phyloP scores from a whole-genome alignment of 805 yeast species.

The Ogataea pini region DNA sequence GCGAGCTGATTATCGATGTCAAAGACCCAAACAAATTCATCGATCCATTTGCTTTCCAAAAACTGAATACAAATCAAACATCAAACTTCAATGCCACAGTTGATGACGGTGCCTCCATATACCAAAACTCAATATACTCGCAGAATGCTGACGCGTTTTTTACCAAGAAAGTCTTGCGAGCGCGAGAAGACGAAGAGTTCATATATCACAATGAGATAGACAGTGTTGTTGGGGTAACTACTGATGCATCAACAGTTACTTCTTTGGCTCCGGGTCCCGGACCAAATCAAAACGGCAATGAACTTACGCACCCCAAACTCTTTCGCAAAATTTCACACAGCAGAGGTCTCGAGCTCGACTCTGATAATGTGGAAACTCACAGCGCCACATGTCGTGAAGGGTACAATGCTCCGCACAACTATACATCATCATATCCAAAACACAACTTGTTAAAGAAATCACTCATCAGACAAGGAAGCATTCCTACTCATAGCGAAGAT shows the following conservation, averaged over 20 bases:
- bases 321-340: slow-evolving; percentile 16
- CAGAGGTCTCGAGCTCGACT: slow-evolving; percentile 18
- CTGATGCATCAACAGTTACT: neutral
- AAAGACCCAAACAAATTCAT: slow-evolving; percentile 8
- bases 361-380: slow-evolving; percentile 22
- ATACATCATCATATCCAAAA: slow-evolving; percentile 3
- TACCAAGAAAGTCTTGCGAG: slow-evolving; percentile 5
- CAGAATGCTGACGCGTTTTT: slow-evolving; percentile 14
- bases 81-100: slow-evolving; percentile 9
- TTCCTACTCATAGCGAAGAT: slow-evolving; percentile 3
- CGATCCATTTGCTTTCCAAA: slow-evolving; percentile 11
- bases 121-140: slow-evolving; percentile 30
- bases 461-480: slow-evolving; percentile 7
- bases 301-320: slow-evolving; percentile 14
- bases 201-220: slow-evolving; percentile 21
- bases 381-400: slow-evolving; percentile 11
- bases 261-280: neutral
- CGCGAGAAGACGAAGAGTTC: slow-evolving; percentile 31
- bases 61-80: slow-evolving; percentile 10
- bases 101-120: slow-evolving; percentile 26
- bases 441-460: slow-evolving; percentile 7
- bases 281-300: neutral
- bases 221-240: neutral
- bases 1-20: slow-evolving; percentile 24
- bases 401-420: neutral